phyloP scores from a whole-genome alignment of 768 basidiomycete genomes.

The Tephrocybe sp. region DNA sequence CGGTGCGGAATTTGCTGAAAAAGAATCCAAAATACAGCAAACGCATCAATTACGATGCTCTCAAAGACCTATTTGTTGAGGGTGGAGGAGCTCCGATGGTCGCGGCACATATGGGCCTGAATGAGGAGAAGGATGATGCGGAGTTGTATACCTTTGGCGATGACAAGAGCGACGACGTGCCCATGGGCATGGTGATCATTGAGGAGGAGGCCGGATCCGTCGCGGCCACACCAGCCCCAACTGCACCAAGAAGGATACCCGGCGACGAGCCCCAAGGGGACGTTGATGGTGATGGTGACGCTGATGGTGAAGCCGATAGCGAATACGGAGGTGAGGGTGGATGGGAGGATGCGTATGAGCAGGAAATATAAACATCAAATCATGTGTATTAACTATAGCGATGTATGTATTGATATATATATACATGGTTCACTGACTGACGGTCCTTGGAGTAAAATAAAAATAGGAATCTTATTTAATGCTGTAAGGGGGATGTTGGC shows the following conservation, averaged over 20 bases:
- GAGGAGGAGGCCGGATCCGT: constrained; percentile 46
- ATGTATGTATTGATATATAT: no score
- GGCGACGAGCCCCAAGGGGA: constrained; percentile 16
- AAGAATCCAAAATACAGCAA: constrained; percentile 89
- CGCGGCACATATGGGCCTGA: constrained; percentile 26
- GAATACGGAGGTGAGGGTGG: constrained; percentile 57
- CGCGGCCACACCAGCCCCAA: constrained; percentile 21
- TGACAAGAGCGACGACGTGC: constrained; percentile 39
- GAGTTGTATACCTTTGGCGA: constrained; percentile 42
- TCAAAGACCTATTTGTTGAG: constrained; percentile 75
- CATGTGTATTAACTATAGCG: not conserved
- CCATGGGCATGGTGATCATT: constrained; percentile 34
- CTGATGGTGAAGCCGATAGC: constrained; percentile 41
- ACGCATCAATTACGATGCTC: constrained; percentile 91
- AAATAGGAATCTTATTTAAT: no score
- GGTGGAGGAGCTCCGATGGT: constrained; percentile 30
- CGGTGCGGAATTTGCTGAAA: constrained; percentile 75
- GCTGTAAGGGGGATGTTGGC: no score
- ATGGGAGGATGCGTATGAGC: constrained; percentile 63
- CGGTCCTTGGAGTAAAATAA: no score
- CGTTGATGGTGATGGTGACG: constrained; percentile 24
- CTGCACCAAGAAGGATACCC: constrained; percentile 21
- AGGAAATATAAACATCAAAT: constrained; percentile 51
- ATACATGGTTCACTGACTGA: no score
- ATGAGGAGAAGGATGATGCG: constrained; percentile 46